Evolutionary conservation across 208 protist species (phyloP), one percentile per base, ranked within the genome.

Genomic region (Leishmania gerbilli): DNA sequence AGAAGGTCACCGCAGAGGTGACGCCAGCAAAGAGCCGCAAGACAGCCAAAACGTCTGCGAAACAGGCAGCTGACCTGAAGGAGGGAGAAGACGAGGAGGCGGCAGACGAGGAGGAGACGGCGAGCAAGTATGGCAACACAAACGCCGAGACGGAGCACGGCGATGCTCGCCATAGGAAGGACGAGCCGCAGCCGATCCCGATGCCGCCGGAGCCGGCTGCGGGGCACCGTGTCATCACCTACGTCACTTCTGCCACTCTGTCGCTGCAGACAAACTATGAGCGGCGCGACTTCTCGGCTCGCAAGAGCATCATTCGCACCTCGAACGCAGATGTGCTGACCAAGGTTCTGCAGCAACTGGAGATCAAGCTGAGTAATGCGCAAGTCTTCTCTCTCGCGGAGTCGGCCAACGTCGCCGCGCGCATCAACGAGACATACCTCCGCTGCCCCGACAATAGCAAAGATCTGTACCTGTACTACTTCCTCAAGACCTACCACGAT

Each of bases 381-480:
- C 82, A 95, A 60, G 90, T 99, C 19, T 96, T 99, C 51, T 95
- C 97, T 67, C 72, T 99, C 15, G 87, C 91, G 0, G 85, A 84
- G 31, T 83, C 90, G 37, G 84, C 90, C n/a, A 86, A 87, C 60
- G 91, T 98, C 1, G 98, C 92, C 1, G 77, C 80, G 0, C 94
- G 91, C 72, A 92, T 99, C 64, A 90, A 92, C 67, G 98, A 99
- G 88, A 91, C 92, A 5, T 94, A 97, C 64, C 94, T 99, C 21
- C 87, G 91, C 68, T 99, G 98, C 87, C 87, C 94, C 4, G 85
- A 95, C 0, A 94, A 97, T n/a, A 99, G 99, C 78, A 99, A 99
- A 81, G 96, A 99, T 77, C 71, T 98, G 37, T 98, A 98, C 72
- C 82, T 99, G 27, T 99, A 99, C 88, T 98, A 99, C 85, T 99